A percentile compares a stretch with the other conserved stretches of the same genome.
Evolutionary conservation across 805 yeast species (phyloP).

Genomic region (Hanseniaspora pseudoguilliermondii): DNA sequence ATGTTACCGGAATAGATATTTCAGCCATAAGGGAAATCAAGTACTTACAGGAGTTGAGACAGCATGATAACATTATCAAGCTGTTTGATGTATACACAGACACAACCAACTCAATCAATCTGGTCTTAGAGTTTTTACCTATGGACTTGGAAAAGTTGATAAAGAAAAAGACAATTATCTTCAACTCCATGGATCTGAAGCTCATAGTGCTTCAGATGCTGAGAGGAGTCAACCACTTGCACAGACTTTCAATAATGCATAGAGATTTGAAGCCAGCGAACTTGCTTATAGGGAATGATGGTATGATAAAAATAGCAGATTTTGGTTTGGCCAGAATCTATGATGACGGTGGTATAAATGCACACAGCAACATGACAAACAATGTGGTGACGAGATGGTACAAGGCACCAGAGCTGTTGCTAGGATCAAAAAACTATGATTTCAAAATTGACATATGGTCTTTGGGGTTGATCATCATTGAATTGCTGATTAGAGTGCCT

Average conservation of each 20-base stretch:
- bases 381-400: slow-evolving; percentile 98
- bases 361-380: slow-evolving; percentile 47
- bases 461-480: slow-evolving; percentile 91
- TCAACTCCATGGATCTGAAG: slow-evolving; percentile 77
- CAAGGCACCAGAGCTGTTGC: slow-evolving; percentile 83
- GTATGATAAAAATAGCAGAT: slow-evolving; percentile 89
- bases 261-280: slow-evolving; percentile 91
- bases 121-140: slow-evolving; percentile 88
- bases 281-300: slow-evolving; percentile 71
- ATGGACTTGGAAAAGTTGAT: slow-evolving; percentile 83
- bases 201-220: slow-evolving; percentile 91
- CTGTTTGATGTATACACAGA: slow-evolving; percentile 71
- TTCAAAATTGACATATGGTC: slow-evolving; percentile 93
- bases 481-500: slow-evolving; percentile 86
- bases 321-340: slow-evolving; percentile 86
- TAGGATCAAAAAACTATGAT: slow-evolving; percentile 82
- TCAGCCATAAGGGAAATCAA: slow-evolving; percentile 91
- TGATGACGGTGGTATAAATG: slow-evolving; percentile 28
- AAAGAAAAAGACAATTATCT: slow-evolving; percentile 62
- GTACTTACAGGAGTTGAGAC: slow-evolving; percentile 62
- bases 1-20: slow-evolving; percentile 69
- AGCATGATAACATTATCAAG: slow-evolving; percentile 69
- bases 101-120: slow-evolving; percentile 44
- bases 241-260: slow-evolving; percentile 77
- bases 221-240: slow-evolving; percentile 92